phyloP scores from a whole-genome alignment of 1,284 basidiomycete genomes.

The Cryptococcus sp. region DNA sequence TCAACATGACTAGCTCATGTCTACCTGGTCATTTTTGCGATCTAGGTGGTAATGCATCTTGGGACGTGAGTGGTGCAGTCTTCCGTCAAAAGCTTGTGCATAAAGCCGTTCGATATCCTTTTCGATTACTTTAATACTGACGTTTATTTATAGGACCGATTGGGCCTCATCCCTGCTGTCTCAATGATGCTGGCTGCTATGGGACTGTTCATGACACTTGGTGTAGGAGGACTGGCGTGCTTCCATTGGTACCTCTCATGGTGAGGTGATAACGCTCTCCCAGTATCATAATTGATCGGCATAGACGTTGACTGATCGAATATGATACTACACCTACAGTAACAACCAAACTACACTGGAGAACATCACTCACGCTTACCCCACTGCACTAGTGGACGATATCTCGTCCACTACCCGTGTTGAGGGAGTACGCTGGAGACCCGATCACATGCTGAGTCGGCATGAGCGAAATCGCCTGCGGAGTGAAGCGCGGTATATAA shows the following conservation, averaged over 20 bases:
- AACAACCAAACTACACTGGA: conserved; percentile 86
- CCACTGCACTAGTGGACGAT: conserved; percentile 36
- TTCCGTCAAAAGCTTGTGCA: background rate
- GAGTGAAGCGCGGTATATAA: conserved; percentile 65
- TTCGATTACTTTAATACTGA: background rate
- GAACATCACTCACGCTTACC: conserved; percentile 71
- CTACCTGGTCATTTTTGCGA: too few relatives aligned
- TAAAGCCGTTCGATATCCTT: background rate
- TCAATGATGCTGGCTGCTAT: conserved; percentile 66
- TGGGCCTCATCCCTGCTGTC: conserved; percentile 62
- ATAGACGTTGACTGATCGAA: too few relatives aligned
- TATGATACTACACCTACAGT: conserved; percentile 53
- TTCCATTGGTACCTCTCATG: conserved; percentile 79
- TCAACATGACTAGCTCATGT: too few relatives aligned
- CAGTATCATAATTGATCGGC: background rate
- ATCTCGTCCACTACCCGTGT: background rate
- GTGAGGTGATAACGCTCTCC: too few relatives aligned
- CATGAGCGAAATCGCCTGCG: conserved; percentile 68
- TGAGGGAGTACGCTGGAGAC: conserved; percentile 38
- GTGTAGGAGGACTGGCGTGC: conserved; percentile 71
- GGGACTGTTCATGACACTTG: conserved; percentile 65
- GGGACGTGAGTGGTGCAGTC: background rate
- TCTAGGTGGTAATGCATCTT: background rate
- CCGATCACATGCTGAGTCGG: conserved; percentile 72
- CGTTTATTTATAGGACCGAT: conserved; percentile 56